These are phyloP conservation scores for Arctium lappa DNA, from an alignment of 129 eudicot species.

Conservation along the genomic window DNA sequence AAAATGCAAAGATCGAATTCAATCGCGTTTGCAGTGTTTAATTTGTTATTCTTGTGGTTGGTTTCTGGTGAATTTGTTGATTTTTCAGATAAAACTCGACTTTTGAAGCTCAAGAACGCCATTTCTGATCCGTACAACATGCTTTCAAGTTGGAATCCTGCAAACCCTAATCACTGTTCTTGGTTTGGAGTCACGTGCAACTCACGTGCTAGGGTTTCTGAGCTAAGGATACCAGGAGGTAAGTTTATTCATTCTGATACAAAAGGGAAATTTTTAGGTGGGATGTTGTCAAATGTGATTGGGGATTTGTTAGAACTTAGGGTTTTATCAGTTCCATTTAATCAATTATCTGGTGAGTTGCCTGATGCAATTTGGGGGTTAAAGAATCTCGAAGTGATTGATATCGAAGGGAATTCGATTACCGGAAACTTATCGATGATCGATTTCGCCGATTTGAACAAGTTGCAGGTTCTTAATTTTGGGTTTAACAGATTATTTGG, in stretches of 20 bases:
- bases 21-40: constrained; percentile 10
- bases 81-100: constrained; percentile 19
- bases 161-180: constrained; percentile 30
- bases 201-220: constrained; percentile 35
- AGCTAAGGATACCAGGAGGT: constrained; percentile 40
- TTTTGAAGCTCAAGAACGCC: constrained; percentile 41
- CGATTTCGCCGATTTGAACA: constrained; percentile 29
- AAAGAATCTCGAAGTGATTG: constrained; percentile 42
- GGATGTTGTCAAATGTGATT: constrained; percentile 34
- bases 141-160: constrained; percentile 36
- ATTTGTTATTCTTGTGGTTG: constrained; percentile 9
- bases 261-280: constrained; percentile 28
- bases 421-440: constrained; percentile 31
- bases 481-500: constrained; percentile 39
- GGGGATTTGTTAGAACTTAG: constrained; percentile 37
- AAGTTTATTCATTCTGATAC: constrained; percentile 12
- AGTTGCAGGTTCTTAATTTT: constrained; percentile 41
- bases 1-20: not conserved
- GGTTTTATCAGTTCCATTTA: constrained; percentile 49
- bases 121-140: constrained; percentile 45
- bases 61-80: constrained; percentile 33
- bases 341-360: constrained; percentile 44
- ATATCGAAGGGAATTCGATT: constrained; percentile 51
- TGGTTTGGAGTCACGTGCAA: constrained; percentile 58
- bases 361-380: constrained; percentile 44